Evolutionary conservation across 768 basidiomycete genomes (phyloP).

Genomic region (Mycena vitilis): DNA sequence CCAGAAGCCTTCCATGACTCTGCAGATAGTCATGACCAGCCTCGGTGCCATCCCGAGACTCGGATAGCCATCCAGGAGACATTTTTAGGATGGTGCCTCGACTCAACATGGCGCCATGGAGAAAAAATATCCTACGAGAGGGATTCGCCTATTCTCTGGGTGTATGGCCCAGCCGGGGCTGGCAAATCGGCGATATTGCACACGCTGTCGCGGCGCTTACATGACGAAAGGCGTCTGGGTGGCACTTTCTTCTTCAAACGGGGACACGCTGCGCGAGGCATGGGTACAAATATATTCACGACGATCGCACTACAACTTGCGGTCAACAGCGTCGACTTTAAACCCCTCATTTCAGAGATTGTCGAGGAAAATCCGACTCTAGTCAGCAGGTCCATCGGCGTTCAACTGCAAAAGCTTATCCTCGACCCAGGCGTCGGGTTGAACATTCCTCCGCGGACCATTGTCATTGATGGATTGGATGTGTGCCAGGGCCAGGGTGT

Average conservation of each 20-base stretch:
- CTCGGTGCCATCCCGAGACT: slow-evolving; percentile 14
- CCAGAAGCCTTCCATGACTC: slow-evolving; percentile 10
- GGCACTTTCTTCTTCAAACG: slow-evolving; percentile 12
- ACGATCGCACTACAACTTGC: slow-evolving; percentile 12
- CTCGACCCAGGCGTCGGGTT: neutral
- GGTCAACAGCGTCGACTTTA: slow-evolving; percentile 4
- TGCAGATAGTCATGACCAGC: neutral
- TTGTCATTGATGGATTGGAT: slow-evolving; percentile 1
- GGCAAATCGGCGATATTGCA: slow-evolving; percentile 11
- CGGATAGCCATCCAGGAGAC: slow-evolving; percentile 7
- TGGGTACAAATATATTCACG: neutral
- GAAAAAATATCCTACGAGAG: no score
- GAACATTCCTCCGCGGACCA: neutral
- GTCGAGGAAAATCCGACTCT: slow-evolving; percentile 15
- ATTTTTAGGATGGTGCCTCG: slow-evolving; percentile 1
- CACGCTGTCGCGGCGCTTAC: slow-evolving; percentile 1
- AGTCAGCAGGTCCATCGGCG: neutral
- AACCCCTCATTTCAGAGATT: neutral
- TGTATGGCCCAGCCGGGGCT: neutral
- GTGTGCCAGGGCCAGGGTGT: neutral
- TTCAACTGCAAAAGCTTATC: slow-evolving; percentile 6
- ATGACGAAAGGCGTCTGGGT: neutral
- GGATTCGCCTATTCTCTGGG: neutral
- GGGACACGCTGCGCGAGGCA: neutral
- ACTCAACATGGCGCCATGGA: slow-evolving; percentile 7